A percentile compares a stretch with the other conserved stretches of the same genome.
Conservation (phyloP, 345 rosid species). For the Brassica carinata region DNA sequence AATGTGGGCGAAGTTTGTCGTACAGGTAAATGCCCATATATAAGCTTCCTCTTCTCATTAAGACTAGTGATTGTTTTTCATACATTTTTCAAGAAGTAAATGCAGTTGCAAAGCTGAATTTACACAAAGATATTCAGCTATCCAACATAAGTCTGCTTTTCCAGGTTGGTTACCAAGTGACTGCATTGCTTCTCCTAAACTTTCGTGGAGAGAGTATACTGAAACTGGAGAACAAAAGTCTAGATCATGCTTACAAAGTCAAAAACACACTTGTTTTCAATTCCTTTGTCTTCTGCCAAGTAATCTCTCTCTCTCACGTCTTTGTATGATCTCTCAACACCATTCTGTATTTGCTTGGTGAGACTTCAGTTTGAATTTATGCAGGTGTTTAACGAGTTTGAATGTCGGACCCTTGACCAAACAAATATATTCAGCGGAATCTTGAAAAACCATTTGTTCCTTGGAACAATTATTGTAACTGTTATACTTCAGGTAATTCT, state of each 20-base stretch:
- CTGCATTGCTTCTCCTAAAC: not conserved
- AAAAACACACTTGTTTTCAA: slow-evolving; percentile 5
- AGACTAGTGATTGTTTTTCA: not conserved
- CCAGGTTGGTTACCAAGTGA: slow-evolving; percentile 12
- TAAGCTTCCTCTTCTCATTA: not conserved
- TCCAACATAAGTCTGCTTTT: not conserved
- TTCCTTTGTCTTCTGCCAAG: slow-evolving; percentile 10
- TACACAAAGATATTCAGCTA: not conserved
- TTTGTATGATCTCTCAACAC: not conserved
- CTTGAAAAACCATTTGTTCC: slow-evolving; percentile 1
- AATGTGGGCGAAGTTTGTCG: not conserved
- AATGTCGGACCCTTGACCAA: not conserved
- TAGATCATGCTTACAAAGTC: slow-evolving; percentile 1
- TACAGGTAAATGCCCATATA: not conserved
- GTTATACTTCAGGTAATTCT: not conserved
- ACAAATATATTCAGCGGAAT: not conserved
- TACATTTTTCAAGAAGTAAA: not conserved
- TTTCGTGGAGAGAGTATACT: not conserved
- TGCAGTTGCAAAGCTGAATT: not conserved
- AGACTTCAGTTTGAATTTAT: not conserved
- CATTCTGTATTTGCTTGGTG: not conserved
- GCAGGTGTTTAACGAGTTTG: slow-evolving; percentile 11
- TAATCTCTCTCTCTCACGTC: not conserved
- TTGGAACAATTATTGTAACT: not conserved
- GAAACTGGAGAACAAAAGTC: not conserved